Conservation (phyloP, 169 alveolate genomes). For the Plasmodium gaboni region DNA sequence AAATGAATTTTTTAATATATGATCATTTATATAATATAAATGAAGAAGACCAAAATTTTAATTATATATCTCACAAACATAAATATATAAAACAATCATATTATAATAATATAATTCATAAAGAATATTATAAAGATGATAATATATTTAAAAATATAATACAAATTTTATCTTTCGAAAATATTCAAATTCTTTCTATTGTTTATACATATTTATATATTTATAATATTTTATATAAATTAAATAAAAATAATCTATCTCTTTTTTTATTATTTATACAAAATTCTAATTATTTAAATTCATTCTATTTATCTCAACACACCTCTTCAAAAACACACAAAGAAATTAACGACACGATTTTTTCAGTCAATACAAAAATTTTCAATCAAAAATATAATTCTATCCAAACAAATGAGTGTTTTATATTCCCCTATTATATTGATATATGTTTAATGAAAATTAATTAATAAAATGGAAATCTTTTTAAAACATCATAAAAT, state of each 20-base stretch:
- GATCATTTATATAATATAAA: neutral
- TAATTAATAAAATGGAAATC: neutral
- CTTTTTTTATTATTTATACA: conserved; percentile 21
- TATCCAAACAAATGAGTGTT: conserved; percentile 52
- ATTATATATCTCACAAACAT: neutral
- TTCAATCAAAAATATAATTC: neutral
- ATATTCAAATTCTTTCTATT: conserved; percentile 44
- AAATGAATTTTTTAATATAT: neutral
- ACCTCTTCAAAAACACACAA: conserved; percentile 29
- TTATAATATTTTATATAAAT: conserved; percentile 19
- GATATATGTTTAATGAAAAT: conserved; percentile 21
- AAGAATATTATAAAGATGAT: neutral
- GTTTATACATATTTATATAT: conserved; percentile 32
- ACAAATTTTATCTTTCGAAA: conserved; percentile 19
- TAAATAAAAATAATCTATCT: conserved; percentile 8
- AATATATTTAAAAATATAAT: conserved; percentile 14
- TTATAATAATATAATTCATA: neutral
- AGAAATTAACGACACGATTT: conserved; percentile 19
- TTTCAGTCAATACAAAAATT: neutral
- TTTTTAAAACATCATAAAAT: too few relatives aligned
- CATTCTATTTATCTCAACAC: conserved; percentile 32
- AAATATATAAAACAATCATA: neutral
- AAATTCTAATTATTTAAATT: conserved; percentile 26
- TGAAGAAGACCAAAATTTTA: neutral
- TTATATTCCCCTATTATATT: conserved; percentile 44